A percentile compares a stretch with the other conserved stretches of the same genome.
Conservation (phyloP, 2,329 filamentous ascomycete species). For the Sclerotinia subarctica region DNA sequence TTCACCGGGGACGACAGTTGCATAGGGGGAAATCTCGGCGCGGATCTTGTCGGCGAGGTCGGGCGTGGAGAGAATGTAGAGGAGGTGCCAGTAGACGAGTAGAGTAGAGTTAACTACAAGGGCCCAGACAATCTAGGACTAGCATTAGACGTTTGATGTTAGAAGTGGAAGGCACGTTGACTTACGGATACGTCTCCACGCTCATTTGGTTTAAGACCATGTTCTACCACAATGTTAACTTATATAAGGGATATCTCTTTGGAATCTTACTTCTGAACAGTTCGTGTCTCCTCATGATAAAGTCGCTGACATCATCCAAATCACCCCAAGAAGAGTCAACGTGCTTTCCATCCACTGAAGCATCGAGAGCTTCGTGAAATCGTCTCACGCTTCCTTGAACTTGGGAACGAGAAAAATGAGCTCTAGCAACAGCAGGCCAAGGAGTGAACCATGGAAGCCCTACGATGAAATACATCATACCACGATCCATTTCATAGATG, state of each 20-base stretch:
- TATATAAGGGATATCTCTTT: conserved; percentile 22
- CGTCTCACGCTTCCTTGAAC: conserved; percentile 43
- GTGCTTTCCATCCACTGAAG: conserved; percentile 43
- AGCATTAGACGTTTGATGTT: neutral
- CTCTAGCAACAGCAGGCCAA: conserved; percentile 47
- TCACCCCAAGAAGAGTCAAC: conserved; percentile 45
- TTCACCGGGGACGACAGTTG: conserved; percentile 38
- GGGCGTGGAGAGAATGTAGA: conserved; percentile 45
- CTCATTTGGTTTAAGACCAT: conserved; percentile 25
- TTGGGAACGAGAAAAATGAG: conserved; percentile 46
- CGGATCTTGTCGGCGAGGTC: conserved; percentile 44
- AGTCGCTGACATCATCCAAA: conserved; percentile 47
- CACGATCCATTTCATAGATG: conserved; percentile 53
- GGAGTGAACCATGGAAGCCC: conserved; percentile 56
- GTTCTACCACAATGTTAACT: conserved; percentile 23
- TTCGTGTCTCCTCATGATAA: conserved; percentile 44
- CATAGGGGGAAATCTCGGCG: conserved; percentile 45
- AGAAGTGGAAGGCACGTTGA: neutral
- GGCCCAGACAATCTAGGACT: conserved; percentile 49
- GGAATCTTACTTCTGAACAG: conserved; percentile 39
- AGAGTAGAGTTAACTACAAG: conserved; percentile 51
- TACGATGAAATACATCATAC: conserved; percentile 51
- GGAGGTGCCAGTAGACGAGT: conserved; percentile 51
- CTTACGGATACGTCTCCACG: conserved; percentile 45
- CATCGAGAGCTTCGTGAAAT: conserved; percentile 44